Percentiles rank a stretch among this genome's conserved stretches.
These are phyloP conservation scores for Lyophyllum decastes DNA, from an alignment of 768 basidiomycete genomes.

Conservation along the genomic window DNA sequence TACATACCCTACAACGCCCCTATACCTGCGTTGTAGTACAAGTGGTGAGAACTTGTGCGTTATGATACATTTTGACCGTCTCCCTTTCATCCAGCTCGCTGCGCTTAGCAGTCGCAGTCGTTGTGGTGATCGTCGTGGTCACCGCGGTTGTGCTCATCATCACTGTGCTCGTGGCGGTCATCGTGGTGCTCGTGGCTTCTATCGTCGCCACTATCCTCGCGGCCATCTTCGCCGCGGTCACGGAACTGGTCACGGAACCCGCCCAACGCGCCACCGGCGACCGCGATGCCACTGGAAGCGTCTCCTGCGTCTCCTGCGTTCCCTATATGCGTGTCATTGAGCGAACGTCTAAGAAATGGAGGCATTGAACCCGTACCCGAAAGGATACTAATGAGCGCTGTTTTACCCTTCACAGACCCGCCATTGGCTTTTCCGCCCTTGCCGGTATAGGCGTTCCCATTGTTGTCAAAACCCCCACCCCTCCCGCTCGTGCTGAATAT, in stretches of 20 bases:
- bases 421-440: slow-evolving; percentile 34
- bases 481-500: slow-evolving; percentile 1
- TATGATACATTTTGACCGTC: slow-evolving; percentile 14
- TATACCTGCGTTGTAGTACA: slow-evolving; percentile 2
- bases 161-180: background rate
- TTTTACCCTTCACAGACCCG: slow-evolving; percentile 28
- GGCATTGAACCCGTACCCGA: slow-evolving; percentile 28
- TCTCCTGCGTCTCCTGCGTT: slow-evolving; percentile 38
- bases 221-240: background rate
- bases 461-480: slow-evolving; percentile 4
- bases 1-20: slow-evolving; percentile 11
- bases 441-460: slow-evolving; percentile 29
- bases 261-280: slow-evolving; percentile 15
- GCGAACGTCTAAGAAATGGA: background rate
- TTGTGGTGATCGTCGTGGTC: background rate
- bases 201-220: background rate
- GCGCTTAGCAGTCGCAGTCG: slow-evolving; percentile 10
- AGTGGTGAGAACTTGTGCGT: slow-evolving; percentile 5
- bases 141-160: background rate
- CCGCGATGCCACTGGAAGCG: slow-evolving; percentile 35
- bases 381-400: slow-evolving; percentile 29
- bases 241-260: background rate
- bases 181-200: background rate
- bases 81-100: background rate
- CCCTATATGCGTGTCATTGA: slow-evolving; percentile 27